Conservation (phyloP, 352 stramenopile genomes). For the Albugo laibachii region DNA sequence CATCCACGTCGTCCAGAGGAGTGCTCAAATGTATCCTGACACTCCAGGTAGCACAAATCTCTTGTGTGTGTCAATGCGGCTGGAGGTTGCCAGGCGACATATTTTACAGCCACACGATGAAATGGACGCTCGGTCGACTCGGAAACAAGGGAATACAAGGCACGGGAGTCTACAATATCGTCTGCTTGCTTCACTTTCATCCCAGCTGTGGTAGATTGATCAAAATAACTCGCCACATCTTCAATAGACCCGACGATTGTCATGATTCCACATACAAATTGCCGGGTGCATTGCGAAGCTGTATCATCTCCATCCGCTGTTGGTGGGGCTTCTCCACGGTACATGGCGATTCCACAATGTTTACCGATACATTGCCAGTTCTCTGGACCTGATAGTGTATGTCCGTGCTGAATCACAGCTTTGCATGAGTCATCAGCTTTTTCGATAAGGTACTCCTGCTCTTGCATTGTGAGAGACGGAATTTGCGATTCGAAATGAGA, state of each 20-base stretch:
- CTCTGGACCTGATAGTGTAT: slow-evolving; percentile 48
- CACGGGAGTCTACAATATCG: slow-evolving; percentile 40
- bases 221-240: slow-evolving; percentile 43
- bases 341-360: slow-evolving; percentile 58
- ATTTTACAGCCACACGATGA: slow-evolving; percentile 51
- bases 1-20: slow-evolving; percentile 39
- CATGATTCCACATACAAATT: slow-evolving; percentile 54
- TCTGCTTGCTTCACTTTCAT: slow-evolving; percentile 40
- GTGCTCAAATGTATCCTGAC: slow-evolving; percentile 62
- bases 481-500: too few species aligned
- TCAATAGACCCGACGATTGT: slow-evolving; percentile 52
- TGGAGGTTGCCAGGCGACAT: slow-evolving; percentile 33
- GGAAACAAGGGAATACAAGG: slow-evolving; percentile 36
- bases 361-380: slow-evolving; percentile 63
- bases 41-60: slow-evolving; percentile 61
- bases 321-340: slow-evolving; percentile 38
- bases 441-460: slow-evolving; percentile 38
- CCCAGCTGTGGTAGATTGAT: slow-evolving; percentile 31
- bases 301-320: background rate
- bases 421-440: slow-evolving; percentile 47
- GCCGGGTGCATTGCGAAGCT: slow-evolving; percentile 7
- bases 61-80: slow-evolving; percentile 30
- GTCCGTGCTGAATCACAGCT: slow-evolving; percentile 42
- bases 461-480: slow-evolving; percentile 16
- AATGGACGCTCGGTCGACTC: slow-evolving; percentile 11